Conservation (phyloP, 768 basidiomycete genomes). For the Cystobasidium onofrii region DNA sequence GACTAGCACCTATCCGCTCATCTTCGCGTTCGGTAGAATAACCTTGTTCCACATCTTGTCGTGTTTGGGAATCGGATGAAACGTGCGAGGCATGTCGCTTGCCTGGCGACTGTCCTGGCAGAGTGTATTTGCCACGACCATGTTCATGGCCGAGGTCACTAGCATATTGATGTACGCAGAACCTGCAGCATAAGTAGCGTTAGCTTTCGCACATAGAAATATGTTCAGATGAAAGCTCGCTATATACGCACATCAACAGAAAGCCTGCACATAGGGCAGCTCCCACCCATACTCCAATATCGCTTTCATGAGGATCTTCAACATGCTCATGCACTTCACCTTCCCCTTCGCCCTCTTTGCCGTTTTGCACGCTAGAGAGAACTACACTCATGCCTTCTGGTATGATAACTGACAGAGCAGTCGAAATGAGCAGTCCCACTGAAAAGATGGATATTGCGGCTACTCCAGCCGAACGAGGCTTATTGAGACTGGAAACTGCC, state of each 20-base stretch:
- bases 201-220: too few relatives aligned
- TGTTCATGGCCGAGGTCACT: background rate
- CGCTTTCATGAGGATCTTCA: conserved; percentile 10
- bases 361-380: background rate
- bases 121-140: background rate
- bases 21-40: background rate
- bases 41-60: conserved; percentile 5
- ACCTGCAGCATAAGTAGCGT: conserved; percentile 2
- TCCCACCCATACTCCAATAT: conserved; percentile 18
- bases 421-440: conserved; percentile 25
- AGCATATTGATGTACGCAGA: conserved; percentile 29
- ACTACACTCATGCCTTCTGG: conserved; percentile 18
- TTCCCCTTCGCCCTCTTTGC: conserved; percentile 29
- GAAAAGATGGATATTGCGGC: conserved; percentile 5
- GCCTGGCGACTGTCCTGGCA: background rate
- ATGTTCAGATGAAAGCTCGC: background rate
- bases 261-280: conserved; percentile 17
- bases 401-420: conserved; percentile 20
- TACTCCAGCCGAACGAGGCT: conserved; percentile 13
- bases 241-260: conserved; percentile 9
- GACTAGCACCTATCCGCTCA: background rate
- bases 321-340: conserved; percentile 30
- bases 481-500: background rate
- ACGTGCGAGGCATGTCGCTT: background rate
- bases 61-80: background rate